phyloP scores from a whole-genome alignment of 768 basidiomycete species.

The Termitomyces sp. region DNA sequence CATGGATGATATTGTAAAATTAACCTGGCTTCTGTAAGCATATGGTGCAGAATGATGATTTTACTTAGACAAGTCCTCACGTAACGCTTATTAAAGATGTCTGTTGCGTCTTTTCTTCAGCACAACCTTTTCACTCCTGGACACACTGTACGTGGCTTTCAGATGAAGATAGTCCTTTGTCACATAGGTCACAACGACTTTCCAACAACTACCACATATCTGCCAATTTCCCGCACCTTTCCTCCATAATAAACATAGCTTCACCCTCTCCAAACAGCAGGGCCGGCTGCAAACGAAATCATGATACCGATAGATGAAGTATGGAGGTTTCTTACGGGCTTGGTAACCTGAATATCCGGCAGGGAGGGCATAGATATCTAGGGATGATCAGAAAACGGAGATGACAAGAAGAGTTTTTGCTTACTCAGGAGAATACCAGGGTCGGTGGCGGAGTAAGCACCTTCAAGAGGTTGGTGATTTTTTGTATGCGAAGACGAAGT shows the following conservation, averaged over 20 bases:
- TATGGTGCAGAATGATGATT: not conserved
- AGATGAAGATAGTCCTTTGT: not conserved
- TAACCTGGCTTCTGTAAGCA: not conserved
- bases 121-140: not conserved
- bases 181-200: not conserved
- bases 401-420: not conserved
- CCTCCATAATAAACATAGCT: not conserved
- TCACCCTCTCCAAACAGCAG: constrained; percentile 27
- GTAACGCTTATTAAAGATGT: not conserved
- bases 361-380: constrained; percentile 26
- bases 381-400: not conserved
- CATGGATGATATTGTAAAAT: not conserved
- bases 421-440: constrained; percentile 30
- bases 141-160: not conserved
- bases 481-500: not conserved
- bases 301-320: not conserved
- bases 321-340: constrained; percentile 21
- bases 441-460: constrained; percentile 26
- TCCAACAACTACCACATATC: not conserved
- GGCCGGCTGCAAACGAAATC: constrained; percentile 19
- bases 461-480: constrained; percentile 4
- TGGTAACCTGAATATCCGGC: constrained; percentile 25
- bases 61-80: not conserved
- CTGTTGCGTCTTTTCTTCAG: not conserved
- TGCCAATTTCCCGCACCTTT: not conserved